These are phyloP conservation scores for Annulohypoxylon bovei DNA, from an alignment of 495 filamentous ascomycete genomes.

Conservation along the genomic window DNA sequence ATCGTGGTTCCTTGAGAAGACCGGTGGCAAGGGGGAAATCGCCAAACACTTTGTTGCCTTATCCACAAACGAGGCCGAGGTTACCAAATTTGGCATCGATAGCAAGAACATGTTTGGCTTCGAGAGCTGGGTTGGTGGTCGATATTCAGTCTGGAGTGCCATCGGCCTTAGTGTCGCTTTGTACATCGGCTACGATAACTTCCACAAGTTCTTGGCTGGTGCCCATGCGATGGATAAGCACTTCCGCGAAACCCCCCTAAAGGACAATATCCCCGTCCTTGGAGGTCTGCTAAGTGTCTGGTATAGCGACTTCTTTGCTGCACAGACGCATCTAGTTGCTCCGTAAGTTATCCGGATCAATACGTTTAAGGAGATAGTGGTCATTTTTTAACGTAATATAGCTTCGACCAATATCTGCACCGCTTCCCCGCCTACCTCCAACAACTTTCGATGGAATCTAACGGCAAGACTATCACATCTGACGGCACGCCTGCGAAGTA, in stretches of 20 bases:
- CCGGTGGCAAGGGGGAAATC: conserved; percentile 80
- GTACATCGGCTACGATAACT: conserved; percentile 97
- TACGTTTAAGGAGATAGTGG: not conserved
- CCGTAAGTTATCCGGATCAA: conserved; percentile 63
- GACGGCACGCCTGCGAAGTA: conserved; percentile 92
- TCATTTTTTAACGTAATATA: conserved; percentile 44
- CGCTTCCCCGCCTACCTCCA: conserved; percentile 99
- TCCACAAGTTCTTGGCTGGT: conserved; percentile 94
- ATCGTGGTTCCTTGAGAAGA: conserved; percentile 90
- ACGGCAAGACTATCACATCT: conserved; percentile 96
- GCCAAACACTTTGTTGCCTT: conserved; percentile 99
- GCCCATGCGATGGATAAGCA: conserved; percentile 98
- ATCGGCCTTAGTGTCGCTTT: conserved; percentile 94
- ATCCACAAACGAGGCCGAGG: conserved; percentile 93
- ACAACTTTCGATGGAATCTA: conserved; percentile 99
- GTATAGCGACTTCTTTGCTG: conserved; percentile 98
- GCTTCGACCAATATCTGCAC: conserved; percentile 98
- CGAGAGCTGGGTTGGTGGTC: conserved; percentile 96
- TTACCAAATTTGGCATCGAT: conserved; percentile 98
- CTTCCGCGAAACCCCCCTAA: conserved; percentile 88
- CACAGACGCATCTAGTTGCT: conserved; percentile 95
- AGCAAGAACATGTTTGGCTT: conserved; percentile 99
- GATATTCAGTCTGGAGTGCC: conserved; percentile 98
- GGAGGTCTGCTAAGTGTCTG: conserved; percentile 94
- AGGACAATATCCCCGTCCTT: conserved; percentile 93